Conservation (phyloP, 192 early-diverging fungal genomes). For the Coemansia sp. region DNA sequence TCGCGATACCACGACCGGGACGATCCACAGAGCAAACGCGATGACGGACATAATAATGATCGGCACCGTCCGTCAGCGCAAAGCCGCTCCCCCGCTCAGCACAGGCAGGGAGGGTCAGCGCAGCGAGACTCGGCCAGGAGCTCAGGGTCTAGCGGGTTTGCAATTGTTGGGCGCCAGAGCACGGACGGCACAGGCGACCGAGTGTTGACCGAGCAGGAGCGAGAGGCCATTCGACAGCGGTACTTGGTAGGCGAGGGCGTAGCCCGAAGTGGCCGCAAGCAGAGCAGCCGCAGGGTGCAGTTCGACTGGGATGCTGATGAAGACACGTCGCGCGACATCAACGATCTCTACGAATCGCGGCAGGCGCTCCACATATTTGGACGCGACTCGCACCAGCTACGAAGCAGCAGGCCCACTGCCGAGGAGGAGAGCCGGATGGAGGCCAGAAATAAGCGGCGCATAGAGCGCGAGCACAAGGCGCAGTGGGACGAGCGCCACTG, state of each 20-base stretch:
- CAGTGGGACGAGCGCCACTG: conserved; percentile 92
- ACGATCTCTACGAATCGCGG: conserved; percentile 81
- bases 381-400: conserved; percentile 58
- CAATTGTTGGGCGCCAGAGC: conserved; percentile 22
- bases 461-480: conserved; percentile 4
- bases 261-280: conserved; percentile 72
- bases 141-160: conserved; percentile 4
- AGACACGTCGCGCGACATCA: conserved; percentile 92
- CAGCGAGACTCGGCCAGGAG: conserved; percentile 3
- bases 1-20: conserved; percentile 22
- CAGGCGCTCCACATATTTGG: conserved; percentile 77
- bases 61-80: neutral
- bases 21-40: conserved; percentile 15
- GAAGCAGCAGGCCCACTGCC: neutral
- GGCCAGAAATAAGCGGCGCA: neutral
- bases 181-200: conserved; percentile 42
- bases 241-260: conserved; percentile 79
- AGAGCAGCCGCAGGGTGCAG: conserved; percentile 93
- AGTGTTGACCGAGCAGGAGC: conserved; percentile 57
- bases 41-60: neutral
- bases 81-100: neutral
- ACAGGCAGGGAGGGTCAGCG: neutral
- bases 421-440: too few relatives aligned
- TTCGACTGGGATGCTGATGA: conserved; percentile 97
- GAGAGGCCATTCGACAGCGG: conserved; percentile 66